Evolutionary conservation across 768 basidiomycete species (phyloP).

Genomic region (Amanita inopinata): DNA sequence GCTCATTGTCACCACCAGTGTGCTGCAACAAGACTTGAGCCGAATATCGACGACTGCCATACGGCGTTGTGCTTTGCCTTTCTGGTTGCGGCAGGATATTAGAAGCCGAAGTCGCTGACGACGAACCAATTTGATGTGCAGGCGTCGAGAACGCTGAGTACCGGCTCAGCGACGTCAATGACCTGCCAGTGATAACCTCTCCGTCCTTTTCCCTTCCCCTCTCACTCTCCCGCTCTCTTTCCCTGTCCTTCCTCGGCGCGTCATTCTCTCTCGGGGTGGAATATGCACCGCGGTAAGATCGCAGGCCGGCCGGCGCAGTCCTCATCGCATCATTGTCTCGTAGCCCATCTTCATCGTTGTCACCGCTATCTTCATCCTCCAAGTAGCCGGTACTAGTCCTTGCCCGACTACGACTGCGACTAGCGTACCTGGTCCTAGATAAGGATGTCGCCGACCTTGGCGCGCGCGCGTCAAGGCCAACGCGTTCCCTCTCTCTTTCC

Average conservation of each 20-base stretch:
- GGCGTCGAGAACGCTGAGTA: constrained; percentile 3
- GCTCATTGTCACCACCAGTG: constrained; percentile 9
- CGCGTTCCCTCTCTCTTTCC: not conserved
- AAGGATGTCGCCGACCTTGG: constrained; percentile 7
- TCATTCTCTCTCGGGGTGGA: constrained; percentile 1
- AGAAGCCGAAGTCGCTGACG: not conserved
- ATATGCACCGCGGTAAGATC: constrained; percentile 1
- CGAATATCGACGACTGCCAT: constrained; percentile 15
- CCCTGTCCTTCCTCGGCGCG: constrained; percentile 9
- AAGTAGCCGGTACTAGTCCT: constrained; percentile 12
- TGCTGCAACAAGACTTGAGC: constrained; percentile 1
- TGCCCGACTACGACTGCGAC: constrained; percentile 12
- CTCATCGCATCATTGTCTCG: not conserved
- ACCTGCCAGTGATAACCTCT: constrained; percentile 12
- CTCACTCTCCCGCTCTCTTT: constrained; percentile 10
- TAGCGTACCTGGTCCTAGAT: not conserved
- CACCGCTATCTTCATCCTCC: constrained; percentile 8
- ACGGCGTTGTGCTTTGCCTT: not conserved
- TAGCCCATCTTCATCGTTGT: not conserved
- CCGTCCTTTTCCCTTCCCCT: constrained; percentile 3
- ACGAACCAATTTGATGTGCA: constrained; percentile 1
- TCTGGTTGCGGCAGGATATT: constrained; percentile 1
- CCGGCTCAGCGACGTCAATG: constrained; percentile 6
- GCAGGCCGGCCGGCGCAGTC: constrained; percentile 5
- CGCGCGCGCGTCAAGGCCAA: not conserved